Conservation (phyloP, 768 basidiomycete genomes). For the Fomitopsis serialis region DNA sequence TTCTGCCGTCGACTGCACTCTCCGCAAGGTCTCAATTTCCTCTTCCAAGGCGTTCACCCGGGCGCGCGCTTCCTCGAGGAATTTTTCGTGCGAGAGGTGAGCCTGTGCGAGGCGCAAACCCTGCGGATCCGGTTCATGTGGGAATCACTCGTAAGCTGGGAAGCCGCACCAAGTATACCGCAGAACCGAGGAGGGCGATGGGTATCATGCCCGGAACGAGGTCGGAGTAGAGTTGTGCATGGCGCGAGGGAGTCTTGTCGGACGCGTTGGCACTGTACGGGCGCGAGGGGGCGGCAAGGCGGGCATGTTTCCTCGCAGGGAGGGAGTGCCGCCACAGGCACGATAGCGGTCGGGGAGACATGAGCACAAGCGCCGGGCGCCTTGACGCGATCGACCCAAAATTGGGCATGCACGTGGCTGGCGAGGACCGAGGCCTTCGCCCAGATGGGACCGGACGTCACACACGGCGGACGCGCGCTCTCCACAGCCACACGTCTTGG, state of each 20-base stretch:
- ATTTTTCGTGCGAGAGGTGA: conserved; percentile 65
- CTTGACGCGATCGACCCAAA: background rate
- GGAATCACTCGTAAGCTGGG: background rate
- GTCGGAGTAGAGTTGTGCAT: conserved; percentile 64
- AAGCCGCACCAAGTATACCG: conserved; percentile 62
- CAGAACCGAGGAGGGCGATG: conserved; percentile 71
- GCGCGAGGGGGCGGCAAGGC: background rate
- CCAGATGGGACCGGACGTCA: background rate
- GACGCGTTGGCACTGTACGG: conserved; percentile 2
- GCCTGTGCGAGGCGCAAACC: conserved; percentile 60
- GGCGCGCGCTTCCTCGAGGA: conserved; percentile 53
- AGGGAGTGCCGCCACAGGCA: background rate
- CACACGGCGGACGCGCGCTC: background rate
- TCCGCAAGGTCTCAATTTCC: conserved; percentile 39
- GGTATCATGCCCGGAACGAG: conserved; percentile 76
- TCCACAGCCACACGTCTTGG: background rate
- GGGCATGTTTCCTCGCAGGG: background rate
- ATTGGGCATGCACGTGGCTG: background rate
- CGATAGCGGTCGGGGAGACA: background rate
- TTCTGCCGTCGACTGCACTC: conserved; percentile 4
- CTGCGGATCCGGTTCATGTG: conserved; percentile 29
- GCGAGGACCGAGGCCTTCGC: background rate
- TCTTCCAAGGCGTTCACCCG: conserved; percentile 53
- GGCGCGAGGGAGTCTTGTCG: conserved; percentile 35
- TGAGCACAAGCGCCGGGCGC: background rate